Conservation (phyloP, 306 rosid species). For the Malus orientalis region DNA sequence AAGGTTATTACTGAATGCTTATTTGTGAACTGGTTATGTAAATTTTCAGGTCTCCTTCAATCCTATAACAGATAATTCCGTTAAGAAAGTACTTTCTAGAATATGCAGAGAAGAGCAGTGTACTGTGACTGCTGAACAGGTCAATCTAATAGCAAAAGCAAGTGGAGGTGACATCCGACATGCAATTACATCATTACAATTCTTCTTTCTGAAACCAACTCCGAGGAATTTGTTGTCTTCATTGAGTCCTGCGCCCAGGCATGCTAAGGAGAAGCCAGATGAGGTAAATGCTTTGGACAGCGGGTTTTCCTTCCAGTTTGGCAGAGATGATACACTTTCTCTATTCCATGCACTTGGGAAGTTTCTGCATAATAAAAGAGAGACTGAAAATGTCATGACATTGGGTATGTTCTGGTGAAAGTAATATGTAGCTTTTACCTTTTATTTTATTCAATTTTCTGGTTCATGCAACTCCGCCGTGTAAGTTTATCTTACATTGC, state of each 20-base stretch:
- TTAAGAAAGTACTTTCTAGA: constrained; percentile 57
- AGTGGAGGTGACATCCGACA: constrained; percentile 95
- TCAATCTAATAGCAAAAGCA: constrained; percentile 74
- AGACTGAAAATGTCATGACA: constrained; percentile 32
- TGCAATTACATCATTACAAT: constrained; percentile 85
- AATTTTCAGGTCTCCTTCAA: constrained; percentile 76
- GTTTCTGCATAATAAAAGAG: constrained; percentile 94
- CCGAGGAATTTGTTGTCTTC: constrained; percentile 37
- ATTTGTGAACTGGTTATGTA: constrained; percentile 9
- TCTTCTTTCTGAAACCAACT: constrained; percentile 59
- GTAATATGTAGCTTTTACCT: background rate
- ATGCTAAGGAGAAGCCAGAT: constrained; percentile 28
- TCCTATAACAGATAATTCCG: constrained; percentile 69
- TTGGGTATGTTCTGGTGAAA: constrained; percentile 39
- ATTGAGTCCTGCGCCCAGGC: background rate
- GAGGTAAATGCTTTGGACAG: constrained; percentile 20
- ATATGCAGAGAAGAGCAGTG: constrained; percentile 67
- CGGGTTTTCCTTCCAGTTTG: constrained; percentile 48
- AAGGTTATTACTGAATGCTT: constrained; percentile 13
- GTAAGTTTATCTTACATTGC: too few species aligned
- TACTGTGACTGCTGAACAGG: constrained; percentile 50
- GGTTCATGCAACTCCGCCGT: background rate
- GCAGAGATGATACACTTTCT: constrained; percentile 81
- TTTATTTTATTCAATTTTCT: background rate
- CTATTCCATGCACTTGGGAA: constrained; percentile 92